Evolutionary conservation across 768 basidiomycete genomes (phyloP), one percentile per base, ranked within the genome.

Genomic region (Lenzites betulinus): DNA sequence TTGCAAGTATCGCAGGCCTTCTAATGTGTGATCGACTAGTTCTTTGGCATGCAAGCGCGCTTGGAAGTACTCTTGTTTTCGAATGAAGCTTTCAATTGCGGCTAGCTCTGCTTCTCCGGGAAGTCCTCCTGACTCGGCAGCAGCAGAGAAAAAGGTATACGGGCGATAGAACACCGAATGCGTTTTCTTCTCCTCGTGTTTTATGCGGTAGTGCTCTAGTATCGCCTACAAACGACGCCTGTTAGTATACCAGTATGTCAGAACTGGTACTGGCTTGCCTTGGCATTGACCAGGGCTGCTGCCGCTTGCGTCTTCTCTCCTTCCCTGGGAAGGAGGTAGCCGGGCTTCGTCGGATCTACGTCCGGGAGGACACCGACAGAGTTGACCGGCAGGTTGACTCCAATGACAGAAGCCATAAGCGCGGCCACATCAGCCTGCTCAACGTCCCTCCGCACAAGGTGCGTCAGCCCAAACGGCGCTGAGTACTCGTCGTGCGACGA

Each of bases 341-440:
- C 90, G 30, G 82, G 80, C 8, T 64, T 71, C 2, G 77, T 77
- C 13, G 83, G 81, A 63, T 90, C 86, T 2, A 86, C 82, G 69
- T 93, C 91, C 5, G 92, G 90, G 15, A 93, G 72, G 1, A 92
- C 85, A 1, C 92, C 92, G 20, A 92, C 91, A 0, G 88, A 89
- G 68, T 94, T 94, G 2, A 84, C 88, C 1, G 92, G 92, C 83
- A 89, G 89, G 47, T 86, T 69, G 13, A 84, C 78, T 20, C 92
- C 92, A 18, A 92, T 67, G 8, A 94, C 78, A 5, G 87, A 73
- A 1, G 90, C 81, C 88, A 94, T 92, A 48, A 95, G 77, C 3
- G 88, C 79, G 8, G 93, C 81, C 16, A 95, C 77, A 66, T 94
- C 92, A 0, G 91, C 93, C 67, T 95, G 93, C 58, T 90, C 90